These are phyloP conservation scores for Myriangium duriaei DNA, from an alignment of 2,329 filamentous ascomycete genomes.

Conservation along the genomic window DNA sequence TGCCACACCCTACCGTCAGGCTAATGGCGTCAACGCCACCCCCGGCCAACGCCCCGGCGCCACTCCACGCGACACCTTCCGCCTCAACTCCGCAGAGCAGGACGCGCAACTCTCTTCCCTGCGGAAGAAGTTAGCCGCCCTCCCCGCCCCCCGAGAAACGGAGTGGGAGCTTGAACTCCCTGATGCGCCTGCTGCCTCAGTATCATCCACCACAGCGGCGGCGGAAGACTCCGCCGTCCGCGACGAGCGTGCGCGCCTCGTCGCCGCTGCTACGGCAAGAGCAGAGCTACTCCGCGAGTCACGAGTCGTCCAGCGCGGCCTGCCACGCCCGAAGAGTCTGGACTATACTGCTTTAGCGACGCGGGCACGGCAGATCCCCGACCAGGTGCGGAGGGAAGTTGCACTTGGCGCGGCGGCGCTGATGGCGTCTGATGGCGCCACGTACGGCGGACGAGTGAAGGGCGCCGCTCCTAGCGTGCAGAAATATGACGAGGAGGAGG, in stretches of 20 bases:
- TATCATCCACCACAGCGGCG: conserved; percentile 37
- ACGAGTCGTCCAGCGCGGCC: conserved; percentile 74
- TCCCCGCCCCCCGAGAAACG: conserved; percentile 84
- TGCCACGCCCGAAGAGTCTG: conserved; percentile 65
- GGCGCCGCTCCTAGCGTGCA: conserved; percentile 47
- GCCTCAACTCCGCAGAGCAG: conserved; percentile 70
- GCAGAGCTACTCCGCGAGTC: conserved; percentile 71
- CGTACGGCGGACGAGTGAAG: conserved; percentile 57
- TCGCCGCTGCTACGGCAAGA: conserved; percentile 50
- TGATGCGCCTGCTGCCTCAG: conserved; percentile 59
- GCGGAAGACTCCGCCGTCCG: conserved; percentile 61
- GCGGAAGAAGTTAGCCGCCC: conserved; percentile 58
- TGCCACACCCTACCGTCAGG: conserved; percentile 70
- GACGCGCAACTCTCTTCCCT: no score
- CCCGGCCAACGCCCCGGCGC: conserved; percentile 52
- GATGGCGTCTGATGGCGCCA: conserved; percentile 68
- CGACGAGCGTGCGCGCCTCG: conserved; percentile 54
- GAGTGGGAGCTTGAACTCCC: conserved; percentile 92
- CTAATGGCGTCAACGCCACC: conserved; percentile 42
- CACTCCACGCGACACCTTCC: conserved; percentile 76
- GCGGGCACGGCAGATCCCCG: conserved; percentile 45
- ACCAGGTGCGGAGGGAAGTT: conserved; percentile 57
- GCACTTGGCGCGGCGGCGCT: conserved; percentile 66
- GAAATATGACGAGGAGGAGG: conserved; percentile 54
- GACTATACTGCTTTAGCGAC: conserved; percentile 58